Conservation (phyloP, 352 stramenopile genomes). For the Detonula confervacea region DNA sequence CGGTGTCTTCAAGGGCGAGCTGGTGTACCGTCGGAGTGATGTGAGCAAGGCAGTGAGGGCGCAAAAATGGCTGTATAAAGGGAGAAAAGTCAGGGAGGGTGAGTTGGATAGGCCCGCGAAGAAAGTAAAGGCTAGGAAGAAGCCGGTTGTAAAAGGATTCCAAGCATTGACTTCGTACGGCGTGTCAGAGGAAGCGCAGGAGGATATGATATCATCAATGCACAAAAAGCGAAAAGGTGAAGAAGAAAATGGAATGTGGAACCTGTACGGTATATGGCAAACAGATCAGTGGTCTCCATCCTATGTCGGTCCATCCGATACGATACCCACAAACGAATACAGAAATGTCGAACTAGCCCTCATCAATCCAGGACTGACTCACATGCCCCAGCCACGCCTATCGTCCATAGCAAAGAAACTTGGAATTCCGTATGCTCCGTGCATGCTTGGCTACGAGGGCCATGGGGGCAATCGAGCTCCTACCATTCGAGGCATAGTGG, state of each 20-base stretch:
- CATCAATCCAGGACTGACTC: constrained; percentile 80
- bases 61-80: constrained; percentile 79
- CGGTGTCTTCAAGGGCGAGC: constrained; percentile 82
- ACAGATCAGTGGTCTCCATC: constrained; percentile 66
- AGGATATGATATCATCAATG: constrained; percentile 38
- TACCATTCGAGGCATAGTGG: constrained; percentile 79
- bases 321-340: constrained; percentile 79
- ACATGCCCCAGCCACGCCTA: constrained; percentile 66
- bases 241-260: constrained; percentile 49
- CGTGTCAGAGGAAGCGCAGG: constrained; percentile 52
- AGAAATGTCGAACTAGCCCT: constrained; percentile 81
- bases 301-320: constrained; percentile 63
- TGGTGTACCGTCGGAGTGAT: constrained; percentile 74
- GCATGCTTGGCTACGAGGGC: constrained; percentile 79
- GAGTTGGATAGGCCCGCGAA: constrained; percentile 71
- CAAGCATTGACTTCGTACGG: constrained; percentile 72
- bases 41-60: constrained; percentile 65
- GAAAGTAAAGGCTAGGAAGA: constrained; percentile 71
- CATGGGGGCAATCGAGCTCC: constrained; percentile 74
- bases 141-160: constrained; percentile 55
- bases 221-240: constrained; percentile 43
- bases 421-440: constrained; percentile 79
- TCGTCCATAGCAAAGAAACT: constrained; percentile 72
- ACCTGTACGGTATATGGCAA: constrained; percentile 81
- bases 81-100: constrained; percentile 68